Evolutionary conservation across 108 stramenopile species (phyloP).

Genomic region (Poteriospumella lacustris): DNA sequence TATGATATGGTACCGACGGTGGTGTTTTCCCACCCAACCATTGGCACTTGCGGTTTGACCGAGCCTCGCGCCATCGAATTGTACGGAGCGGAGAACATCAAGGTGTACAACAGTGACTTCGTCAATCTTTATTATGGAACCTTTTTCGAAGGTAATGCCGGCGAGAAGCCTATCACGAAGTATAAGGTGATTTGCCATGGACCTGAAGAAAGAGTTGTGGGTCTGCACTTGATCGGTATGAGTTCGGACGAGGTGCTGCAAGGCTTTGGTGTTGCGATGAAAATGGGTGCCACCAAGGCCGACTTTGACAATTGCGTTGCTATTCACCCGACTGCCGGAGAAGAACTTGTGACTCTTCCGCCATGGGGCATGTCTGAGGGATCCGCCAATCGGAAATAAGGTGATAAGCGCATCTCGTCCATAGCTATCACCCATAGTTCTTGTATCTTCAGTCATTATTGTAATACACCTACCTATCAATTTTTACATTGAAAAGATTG

Average conservation of each 20-base stretch:
- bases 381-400: no score
- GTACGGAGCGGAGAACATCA: conserved; percentile 81
- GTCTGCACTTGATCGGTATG: conserved; percentile 86
- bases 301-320: conserved; percentile 87
- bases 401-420: no score
- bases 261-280: conserved; percentile 86
- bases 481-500: no score
- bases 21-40: conserved; percentile 79
- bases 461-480: no score
- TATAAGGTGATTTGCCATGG: conserved; percentile 83
- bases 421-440: no score
- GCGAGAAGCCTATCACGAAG: conserved; percentile 81
- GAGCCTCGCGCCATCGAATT: conserved; percentile 72
- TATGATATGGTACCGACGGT: conserved; percentile 78
- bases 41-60: conserved; percentile 53
- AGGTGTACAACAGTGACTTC: conserved; percentile 78
- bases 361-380: conserved; percentile 1
- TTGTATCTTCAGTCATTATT: no score
- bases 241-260: conserved; percentile 92
- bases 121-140: conserved; percentile 80
- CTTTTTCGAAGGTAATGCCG: conserved; percentile 71
- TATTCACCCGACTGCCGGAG: conserved; percentile 87
- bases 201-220: conserved; percentile 76
- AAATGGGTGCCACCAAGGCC: conserved; percentile 84
- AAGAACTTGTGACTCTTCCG: conserved; percentile 53